Evolutionary conservation across 495 filamentous ascomycete species (phyloP), one percentile per base, ranked within the genome.

Genomic region (Penicillium subrubescens): DNA sequence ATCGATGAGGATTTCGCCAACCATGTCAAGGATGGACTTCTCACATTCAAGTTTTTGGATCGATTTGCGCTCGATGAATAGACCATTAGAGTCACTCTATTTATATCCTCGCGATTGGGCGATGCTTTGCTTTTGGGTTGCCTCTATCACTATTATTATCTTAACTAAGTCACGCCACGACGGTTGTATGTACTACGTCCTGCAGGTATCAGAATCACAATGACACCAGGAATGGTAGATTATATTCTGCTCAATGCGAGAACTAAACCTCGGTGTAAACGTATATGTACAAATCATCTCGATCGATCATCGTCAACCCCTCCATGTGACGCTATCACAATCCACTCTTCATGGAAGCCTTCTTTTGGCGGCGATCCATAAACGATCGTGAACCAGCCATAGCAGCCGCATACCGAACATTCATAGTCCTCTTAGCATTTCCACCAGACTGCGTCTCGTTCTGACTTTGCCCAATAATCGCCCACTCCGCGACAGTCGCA

Each of bases 401-500:
- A 11, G 27, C 34, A 21, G 66, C 59, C 17, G 65, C 66, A 1
- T 43, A 37, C 10, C 64, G 69, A 15, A 62, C 48, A n/a, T 62
- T 61, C 52, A 74, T 56, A 54, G 34, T 65, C 35, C 64, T 58
- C 59, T 70, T 67, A 1, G 57, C 21, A 27, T 19, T 33, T 7
- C 3, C n/a, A 27, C 46, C 46, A 21, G 8, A n/a, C 33, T 46
- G 31, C n/a, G 66, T 65, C 17, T 29, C 44, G 4, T 10, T 31
- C 52, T 52, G 52, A 10, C 34, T 50, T n/a, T 69, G 59, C 0
- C 77, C 75, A 57, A 90, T 67, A 63, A 91, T 79, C 37, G 80
- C 88, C 84, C 89, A 92, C 72, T 92, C 91, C 15, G 88, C 90
- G 8, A 93, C 90, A 19, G 88, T 91, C 3, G 87, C 87, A 0